A percentile compares a stretch with the other conserved stretches of the same genome.
These are phyloP conservation scores for Globisporangium uncinulatum DNA, from an alignment of 352 stramenopile genomes.

Conservation along the genomic window DNA sequence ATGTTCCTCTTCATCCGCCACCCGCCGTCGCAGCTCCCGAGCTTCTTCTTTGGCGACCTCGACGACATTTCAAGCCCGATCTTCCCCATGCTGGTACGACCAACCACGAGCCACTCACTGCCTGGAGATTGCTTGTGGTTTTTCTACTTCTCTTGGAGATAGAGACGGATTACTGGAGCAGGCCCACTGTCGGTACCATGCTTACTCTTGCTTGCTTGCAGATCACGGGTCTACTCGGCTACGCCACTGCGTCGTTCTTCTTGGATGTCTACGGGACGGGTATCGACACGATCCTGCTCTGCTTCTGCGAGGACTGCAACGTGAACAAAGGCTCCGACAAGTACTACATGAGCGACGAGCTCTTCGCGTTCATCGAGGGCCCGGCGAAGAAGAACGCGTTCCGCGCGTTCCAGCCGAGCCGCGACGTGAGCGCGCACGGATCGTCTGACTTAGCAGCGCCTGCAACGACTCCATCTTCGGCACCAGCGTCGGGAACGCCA, in stretches of 20 bases:
- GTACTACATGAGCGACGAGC: constrained; percentile 84
- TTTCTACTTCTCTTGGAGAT: neutral
- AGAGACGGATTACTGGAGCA: neutral
- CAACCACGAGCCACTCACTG: too few relatives aligned
- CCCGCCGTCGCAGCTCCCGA: constrained; percentile 41
- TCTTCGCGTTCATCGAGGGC: constrained; percentile 74
- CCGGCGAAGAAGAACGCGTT: constrained; percentile 79
- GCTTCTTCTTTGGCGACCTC: constrained; percentile 74
- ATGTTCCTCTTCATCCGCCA: constrained; percentile 80
- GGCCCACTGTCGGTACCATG: neutral
- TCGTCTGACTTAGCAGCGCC: constrained; percentile 4
- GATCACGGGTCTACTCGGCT: constrained; percentile 65
- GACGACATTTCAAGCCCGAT: constrained; percentile 60
- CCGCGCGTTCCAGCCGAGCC: constrained; percentile 34
- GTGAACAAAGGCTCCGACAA: constrained; percentile 69
- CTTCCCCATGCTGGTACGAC: constrained; percentile 66
- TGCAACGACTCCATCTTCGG: neutral
- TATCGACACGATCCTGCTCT: constrained; percentile 85
- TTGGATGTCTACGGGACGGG: constrained; percentile 76
- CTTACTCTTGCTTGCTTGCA: constrained; percentile 4
- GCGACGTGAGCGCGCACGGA: constrained; percentile 10
- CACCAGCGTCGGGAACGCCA: neutral
- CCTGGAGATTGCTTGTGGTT: neutral
- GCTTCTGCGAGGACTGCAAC: constrained; percentile 84
- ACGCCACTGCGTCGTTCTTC: constrained; percentile 70